Percentiles rank a stretch among this genome's conserved stretches.
Evolutionary conservation across 2,329 filamentous ascomycete species (phyloP).

Genomic region (Emergomyces pasteurianus): DNA sequence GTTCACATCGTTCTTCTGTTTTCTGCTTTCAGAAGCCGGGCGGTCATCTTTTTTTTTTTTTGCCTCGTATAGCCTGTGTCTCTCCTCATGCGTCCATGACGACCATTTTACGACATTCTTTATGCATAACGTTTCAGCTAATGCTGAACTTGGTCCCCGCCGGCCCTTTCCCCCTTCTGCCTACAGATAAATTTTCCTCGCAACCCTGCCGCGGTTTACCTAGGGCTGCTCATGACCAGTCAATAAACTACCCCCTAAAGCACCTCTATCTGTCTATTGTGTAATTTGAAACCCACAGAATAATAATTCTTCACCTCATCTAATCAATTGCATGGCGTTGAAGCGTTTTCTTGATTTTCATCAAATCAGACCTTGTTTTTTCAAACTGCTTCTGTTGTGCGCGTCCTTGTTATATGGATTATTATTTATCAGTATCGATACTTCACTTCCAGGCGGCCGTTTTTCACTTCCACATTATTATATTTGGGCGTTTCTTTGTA

Average conservation of each 20-base stretch:
- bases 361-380: background rate
- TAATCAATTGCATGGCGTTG: background rate
- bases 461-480: background rate
- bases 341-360: background rate
- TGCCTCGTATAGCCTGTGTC: background rate
- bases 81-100: background rate
- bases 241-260: background rate
- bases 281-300: background rate
- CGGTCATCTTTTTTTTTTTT: no score
- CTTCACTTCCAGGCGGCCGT: background rate
- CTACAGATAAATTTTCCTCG: background rate
- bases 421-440: background rate
- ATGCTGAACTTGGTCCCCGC: background rate
- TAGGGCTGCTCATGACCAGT: background rate
- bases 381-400: background rate
- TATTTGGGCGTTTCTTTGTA: background rate
- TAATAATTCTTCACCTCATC: background rate
- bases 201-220: background rate
- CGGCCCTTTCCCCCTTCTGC: background rate
- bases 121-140: background rate
- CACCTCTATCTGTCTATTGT: background rate
- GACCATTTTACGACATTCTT: background rate
- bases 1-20: background rate
- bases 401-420: background rate
- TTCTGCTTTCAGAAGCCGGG: no score